Evolutionary conservation across 148 eudicot genomes (phyloP), one percentile per base, ranked within the genome.

Genomic region (Amaranthus hypochondriacus): DNA sequence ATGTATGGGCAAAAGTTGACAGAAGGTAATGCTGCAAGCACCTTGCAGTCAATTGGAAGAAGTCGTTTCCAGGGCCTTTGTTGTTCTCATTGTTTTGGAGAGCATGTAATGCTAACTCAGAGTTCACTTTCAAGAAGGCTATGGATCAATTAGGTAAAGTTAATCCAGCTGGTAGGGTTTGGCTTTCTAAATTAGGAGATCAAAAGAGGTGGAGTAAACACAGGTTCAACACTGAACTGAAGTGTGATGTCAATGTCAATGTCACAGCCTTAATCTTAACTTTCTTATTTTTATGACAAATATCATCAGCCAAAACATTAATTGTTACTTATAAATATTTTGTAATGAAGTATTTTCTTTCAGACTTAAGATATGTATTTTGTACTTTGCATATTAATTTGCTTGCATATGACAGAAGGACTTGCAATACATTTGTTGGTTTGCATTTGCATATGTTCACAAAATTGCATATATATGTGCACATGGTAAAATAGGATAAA

Each of bases 81-180:
- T 14, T 58, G 62, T 39, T 5, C 10, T 14, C n/a, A 39, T 11
- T 58, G 21, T 58, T 58, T 11, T 58, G 28, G 62, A 58, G 21
- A 9, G 59, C 59, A 6, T 7, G 10, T 4, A 56, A 9, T 9
- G 9, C 59, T 10, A 0, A 56, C 11, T 58, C 62, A 5, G 4
- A 58, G 21, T 58, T 58, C 43, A n/a, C 70, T 5, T 67, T 67
- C 21, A 48, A 18, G 56, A 67, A 67, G 56, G 70, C 70, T 10
- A 13, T 67, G 28, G 56, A 67, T 3, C 4, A 0, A 3, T 7
- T 50, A 18, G 18, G 18, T 18, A 18, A 18, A 18, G 18, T 18
- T 18, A 18, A 18, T 18, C 47, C 13, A 11, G 49, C 49, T 12
- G 59, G 10, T 11, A 9, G 15, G 9, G 12, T 21, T 15, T 70